Conservation (phyloP, 352 stramenopile genomes). For the Globisporangium rhizosaccharum region DNA sequence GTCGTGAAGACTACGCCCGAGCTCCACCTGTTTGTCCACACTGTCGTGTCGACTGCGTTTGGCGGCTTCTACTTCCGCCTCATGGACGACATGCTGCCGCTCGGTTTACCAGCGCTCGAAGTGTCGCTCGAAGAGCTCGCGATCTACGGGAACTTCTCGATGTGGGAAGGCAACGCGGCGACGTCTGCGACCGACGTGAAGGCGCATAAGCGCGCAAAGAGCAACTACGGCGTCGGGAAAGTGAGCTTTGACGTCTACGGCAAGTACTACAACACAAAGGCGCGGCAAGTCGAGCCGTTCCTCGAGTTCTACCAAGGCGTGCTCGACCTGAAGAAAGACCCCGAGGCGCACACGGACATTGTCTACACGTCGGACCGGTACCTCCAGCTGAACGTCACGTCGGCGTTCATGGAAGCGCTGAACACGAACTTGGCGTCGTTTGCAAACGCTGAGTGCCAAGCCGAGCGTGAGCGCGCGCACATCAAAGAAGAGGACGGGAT, state of each 20-base stretch:
- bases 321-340: constrained; percentile 76
- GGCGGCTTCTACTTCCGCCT: constrained; percentile 84
- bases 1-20: constrained; percentile 4
- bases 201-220: constrained; percentile 37
- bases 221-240: constrained; percentile 70
- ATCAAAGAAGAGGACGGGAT: constrained; percentile 78
- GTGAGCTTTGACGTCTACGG: constrained; percentile 80
- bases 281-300: constrained; percentile 74
- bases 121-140: constrained; percentile 70
- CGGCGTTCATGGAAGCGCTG: constrained; percentile 75
- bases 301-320: constrained; percentile 82
- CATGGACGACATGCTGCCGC: constrained; percentile 77
- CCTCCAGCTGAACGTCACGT: constrained; percentile 83
- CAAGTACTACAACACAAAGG: constrained; percentile 86
- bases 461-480: constrained; percentile 52
- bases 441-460: constrained; percentile 43
- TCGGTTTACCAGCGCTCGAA: constrained; percentile 72
- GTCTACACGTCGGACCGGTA: constrained; percentile 80
- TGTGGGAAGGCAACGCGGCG: constrained; percentile 51
- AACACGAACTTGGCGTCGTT: constrained; percentile 66
- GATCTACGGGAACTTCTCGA: constrained; percentile 64
- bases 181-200: constrained; percentile 29
- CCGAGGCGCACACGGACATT: constrained; percentile 49
- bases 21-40: constrained; percentile 71
- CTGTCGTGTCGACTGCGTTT: constrained; percentile 74